phyloP scores from a whole-genome alignment of 2,329 filamentous ascomycete species.

The Diplocarpon mali region DNA sequence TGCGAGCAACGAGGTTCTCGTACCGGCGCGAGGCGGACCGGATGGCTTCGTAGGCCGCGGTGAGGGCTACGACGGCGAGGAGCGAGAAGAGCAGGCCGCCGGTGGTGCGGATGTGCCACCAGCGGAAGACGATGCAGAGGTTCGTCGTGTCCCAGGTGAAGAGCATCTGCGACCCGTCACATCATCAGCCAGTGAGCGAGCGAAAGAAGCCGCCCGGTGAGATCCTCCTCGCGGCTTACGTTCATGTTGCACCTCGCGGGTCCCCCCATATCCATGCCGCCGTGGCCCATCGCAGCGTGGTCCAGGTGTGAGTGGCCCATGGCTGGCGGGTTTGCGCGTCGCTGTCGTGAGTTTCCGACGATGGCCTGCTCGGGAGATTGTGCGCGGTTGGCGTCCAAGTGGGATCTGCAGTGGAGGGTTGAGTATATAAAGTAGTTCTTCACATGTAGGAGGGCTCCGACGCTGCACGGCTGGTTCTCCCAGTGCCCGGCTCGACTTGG shows the following conservation, averaged over 20 bases:
- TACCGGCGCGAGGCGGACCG: slow-evolving; percentile 68
- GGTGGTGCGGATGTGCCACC: slow-evolving; percentile 75
- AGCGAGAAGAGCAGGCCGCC: slow-evolving; percentile 72
- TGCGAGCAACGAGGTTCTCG: slow-evolving; percentile 39
- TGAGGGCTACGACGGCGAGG: slow-evolving; percentile 67
- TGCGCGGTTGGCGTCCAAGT: too few species aligned
- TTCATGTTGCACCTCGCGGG: slow-evolving; percentile 75
- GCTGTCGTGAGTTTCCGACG: too few species aligned
- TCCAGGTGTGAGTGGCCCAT: slow-evolving; percentile 31
- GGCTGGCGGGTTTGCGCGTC: too few species aligned
- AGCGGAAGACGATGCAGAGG: slow-evolving; percentile 90
- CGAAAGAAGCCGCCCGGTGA: too few species aligned
- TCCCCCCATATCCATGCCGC: slow-evolving; percentile 45
- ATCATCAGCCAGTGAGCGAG: too few species aligned
- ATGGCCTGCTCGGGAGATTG: not conserved
- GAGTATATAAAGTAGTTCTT: not conserved
- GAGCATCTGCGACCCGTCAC: slow-evolving; percentile 58
- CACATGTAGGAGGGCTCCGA: not conserved
- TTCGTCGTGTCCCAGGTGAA: slow-evolving; percentile 93
- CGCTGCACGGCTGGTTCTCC: not conserved
- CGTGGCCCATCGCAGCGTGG: slow-evolving; percentile 36
- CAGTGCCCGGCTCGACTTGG: not conserved
- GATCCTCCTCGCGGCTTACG: slow-evolving; percentile 10
- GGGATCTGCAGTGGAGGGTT: too few species aligned
- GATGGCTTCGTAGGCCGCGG: slow-evolving; percentile 86